These are phyloP conservation scores for Cladophialophora carrionii DNA, from an alignment of 2,329 filamentous ascomycete genomes.

Conservation along the genomic window DNA sequence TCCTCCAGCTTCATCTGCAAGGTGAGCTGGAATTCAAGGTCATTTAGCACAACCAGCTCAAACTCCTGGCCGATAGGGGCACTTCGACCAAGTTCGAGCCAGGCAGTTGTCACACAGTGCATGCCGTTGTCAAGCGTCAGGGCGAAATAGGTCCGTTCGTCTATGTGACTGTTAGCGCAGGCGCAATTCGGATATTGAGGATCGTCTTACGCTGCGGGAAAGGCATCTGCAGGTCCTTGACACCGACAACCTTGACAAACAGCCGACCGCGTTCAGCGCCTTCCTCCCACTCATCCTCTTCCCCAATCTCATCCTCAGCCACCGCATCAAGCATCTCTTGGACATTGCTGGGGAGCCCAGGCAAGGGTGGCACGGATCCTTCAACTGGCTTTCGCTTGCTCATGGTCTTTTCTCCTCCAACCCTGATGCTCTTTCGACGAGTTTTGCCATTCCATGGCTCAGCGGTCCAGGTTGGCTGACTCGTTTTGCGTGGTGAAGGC, in stretches of 20 bases:
- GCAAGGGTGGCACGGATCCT: slow-evolving; percentile 77
- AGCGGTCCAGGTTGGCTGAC: slow-evolving; percentile 90
- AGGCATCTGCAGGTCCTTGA: slow-evolving; percentile 92
- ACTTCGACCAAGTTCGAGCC: slow-evolving; percentile 87
- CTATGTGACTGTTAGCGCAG: slow-evolving; percentile 52
- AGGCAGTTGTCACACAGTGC: slow-evolving; percentile 95
- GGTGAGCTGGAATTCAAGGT: slow-evolving; percentile 98
- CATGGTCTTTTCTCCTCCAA: slow-evolving; percentile 54
- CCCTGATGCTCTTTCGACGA: slow-evolving; percentile 67
- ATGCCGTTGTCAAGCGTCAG: slow-evolving; percentile 97
- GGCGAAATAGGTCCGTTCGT: slow-evolving; percentile 90
- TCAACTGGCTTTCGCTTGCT: slow-evolving; percentile 64
- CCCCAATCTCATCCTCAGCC: slow-evolving; percentile 68
- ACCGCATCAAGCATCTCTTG: slow-evolving; percentile 64
- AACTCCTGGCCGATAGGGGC: slow-evolving; percentile 98
- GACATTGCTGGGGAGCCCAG: slow-evolving; percentile 83
- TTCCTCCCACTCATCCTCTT: slow-evolving; percentile 65
- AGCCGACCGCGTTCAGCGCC: slow-evolving; percentile 84
- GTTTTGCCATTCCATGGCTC: slow-evolving; percentile 92
- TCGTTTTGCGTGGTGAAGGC: slow-evolving; percentile 71
- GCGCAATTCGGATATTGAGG: background rate
- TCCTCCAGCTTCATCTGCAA: slow-evolving; percentile 93
- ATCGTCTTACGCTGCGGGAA: slow-evolving; percentile 78
- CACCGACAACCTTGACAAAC: slow-evolving; percentile 98
- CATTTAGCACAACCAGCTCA: slow-evolving; percentile 93